These are phyloP conservation scores for Xylariaceae sp. DNA, from an alignment of 2,329 filamentous ascomycete species.

Conservation along the genomic window DNA sequence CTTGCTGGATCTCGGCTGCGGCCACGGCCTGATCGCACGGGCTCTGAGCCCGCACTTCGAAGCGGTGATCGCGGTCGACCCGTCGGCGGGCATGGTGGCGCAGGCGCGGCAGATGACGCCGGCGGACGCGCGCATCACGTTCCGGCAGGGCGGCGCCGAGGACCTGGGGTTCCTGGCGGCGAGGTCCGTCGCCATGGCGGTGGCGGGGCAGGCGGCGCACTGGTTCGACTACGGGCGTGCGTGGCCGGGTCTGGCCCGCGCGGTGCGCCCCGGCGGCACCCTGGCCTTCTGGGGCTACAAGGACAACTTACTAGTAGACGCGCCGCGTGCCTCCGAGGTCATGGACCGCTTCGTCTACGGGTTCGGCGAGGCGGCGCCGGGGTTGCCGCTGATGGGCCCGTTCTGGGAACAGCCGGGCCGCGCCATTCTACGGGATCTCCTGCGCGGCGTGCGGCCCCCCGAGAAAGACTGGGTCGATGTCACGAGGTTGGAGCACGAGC, in stretches of 20 bases:
- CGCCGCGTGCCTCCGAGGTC: conserved; percentile 53
- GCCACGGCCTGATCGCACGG: conserved; percentile 61
- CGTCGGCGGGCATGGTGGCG: conserved; percentile 58
- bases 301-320: conserved; percentile 61
- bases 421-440: conserved; percentile 54
- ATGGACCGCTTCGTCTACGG: conserved; percentile 60
- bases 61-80: conserved; percentile 57
- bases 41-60: conserved; percentile 56
- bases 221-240: conserved; percentile 64
- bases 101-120: conserved; percentile 49
- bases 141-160: conserved; percentile 56
- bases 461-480: conserved; percentile 55
- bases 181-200: conserved; percentile 53
- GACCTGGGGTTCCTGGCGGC: conserved; percentile 53
- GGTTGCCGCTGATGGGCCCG: conserved; percentile 53
- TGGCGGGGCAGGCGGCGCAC: conserved; percentile 62
- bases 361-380: conserved; percentile 46
- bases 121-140: conserved; percentile 48
- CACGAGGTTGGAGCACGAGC: conserved; percentile 59
- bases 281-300: conserved; percentile 70
- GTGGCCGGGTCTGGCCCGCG: conserved; percentile 58
- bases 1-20: conserved; percentile 64
- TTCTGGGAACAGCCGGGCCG: conserved; percentile 67
- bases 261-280: conserved; percentile 57
- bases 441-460: conserved; percentile 56